Conservation (phyloP, 805 yeast species). For the Starmera pachycereana region DNA sequence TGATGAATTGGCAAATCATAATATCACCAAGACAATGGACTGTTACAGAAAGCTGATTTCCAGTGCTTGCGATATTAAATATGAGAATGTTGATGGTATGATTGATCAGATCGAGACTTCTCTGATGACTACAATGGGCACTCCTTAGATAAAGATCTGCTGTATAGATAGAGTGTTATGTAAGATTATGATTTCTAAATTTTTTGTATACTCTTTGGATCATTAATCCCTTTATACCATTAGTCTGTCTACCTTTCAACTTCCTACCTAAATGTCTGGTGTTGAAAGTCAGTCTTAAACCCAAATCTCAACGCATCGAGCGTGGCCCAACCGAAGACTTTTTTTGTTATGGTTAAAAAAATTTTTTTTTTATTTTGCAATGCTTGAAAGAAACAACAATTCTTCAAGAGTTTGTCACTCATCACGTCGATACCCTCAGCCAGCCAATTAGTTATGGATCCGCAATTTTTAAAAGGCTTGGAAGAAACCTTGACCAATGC, state of each 20-base stretch:
- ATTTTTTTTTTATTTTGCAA: no score
- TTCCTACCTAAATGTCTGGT: no score
- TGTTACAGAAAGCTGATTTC: constrained; percentile 75
- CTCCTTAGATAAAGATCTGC: no score
- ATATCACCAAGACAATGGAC: constrained; percentile 47
- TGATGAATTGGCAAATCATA: constrained; percentile 34
- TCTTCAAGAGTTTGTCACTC: background rate
- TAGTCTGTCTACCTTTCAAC: no score
- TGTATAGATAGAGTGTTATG: no score
- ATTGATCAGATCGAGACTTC: constrained; percentile 65
- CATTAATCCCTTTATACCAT: no score
- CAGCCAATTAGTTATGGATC: constrained; percentile 40
- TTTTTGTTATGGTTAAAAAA: background rate
- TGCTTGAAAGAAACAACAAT: no score
- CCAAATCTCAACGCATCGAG: background rate
- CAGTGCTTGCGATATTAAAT: constrained; percentile 62
- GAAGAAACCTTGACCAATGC: constrained; percentile 74
- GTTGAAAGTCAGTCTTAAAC: no score
- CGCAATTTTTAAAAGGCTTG: constrained; percentile 55
- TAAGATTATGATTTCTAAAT: background rate
- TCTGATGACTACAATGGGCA: constrained; percentile 14
- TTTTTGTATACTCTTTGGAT: no score
- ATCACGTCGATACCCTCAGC: background rate
- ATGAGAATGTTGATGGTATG: constrained; percentile 72
- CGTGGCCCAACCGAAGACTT: no score